Conservation (phyloP, 352 stramenopile species). For the Phytophthora sp. region DNA sequence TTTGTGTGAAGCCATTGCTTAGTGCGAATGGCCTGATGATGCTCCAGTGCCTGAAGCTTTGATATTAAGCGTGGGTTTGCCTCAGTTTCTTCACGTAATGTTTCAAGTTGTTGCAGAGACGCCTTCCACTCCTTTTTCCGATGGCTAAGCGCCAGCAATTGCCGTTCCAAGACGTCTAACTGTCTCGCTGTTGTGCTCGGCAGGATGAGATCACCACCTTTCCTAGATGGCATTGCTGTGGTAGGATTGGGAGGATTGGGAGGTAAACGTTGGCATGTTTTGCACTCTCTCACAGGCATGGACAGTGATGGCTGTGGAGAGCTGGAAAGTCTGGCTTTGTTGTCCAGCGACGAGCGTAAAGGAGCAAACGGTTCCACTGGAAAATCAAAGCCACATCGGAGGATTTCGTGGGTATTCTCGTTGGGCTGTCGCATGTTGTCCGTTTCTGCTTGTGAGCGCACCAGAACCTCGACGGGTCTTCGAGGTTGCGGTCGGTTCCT, state of each 20-base stretch:
- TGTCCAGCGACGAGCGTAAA: not conserved
- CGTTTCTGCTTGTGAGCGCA: constrained; percentile 12
- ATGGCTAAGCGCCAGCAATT: constrained; percentile 27
- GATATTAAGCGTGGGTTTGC: constrained; percentile 13
- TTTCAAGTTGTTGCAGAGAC: constrained; percentile 35
- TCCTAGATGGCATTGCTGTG: not conserved
- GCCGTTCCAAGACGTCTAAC: constrained; percentile 38
- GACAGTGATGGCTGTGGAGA: not conserved
- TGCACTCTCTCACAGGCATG: not conserved
- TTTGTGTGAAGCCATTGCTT: constrained; percentile 41
- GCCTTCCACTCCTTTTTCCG: constrained; percentile 41
- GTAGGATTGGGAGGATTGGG: too few species aligned
- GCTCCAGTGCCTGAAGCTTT: constrained; percentile 28
- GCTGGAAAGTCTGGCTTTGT: not conserved
- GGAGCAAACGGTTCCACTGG: constrained; percentile 21
- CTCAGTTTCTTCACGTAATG: constrained; percentile 20
- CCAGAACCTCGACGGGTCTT: constrained; percentile 40
- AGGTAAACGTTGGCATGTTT: not conserved
- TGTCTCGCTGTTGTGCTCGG: constrained; percentile 23
- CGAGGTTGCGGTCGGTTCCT: constrained; percentile 46
- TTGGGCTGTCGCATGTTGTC: not conserved
- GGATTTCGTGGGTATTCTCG: constrained; percentile 10
- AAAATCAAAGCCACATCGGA: constrained; percentile 44
- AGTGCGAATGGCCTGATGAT: constrained; percentile 21
- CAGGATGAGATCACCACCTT: constrained; percentile 1